Evolutionary conservation across 2,329 filamentous ascomycete genomes (phyloP).

Genomic region (Fusarium buxicola): DNA sequence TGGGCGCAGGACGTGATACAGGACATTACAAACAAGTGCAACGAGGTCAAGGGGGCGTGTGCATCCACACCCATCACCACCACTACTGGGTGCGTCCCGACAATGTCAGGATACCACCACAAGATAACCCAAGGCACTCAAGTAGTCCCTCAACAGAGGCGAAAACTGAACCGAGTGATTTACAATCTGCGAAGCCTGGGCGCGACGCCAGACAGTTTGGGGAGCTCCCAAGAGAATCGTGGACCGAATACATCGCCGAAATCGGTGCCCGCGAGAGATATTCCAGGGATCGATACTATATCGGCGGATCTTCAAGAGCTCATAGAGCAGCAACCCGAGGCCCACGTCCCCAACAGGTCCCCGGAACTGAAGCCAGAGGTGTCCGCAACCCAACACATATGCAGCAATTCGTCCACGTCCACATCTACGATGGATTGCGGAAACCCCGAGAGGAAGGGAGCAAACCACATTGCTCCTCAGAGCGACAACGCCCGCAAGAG

Average conservation of each 20-base stretch:
- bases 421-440: constrained; percentile 35
- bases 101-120: constrained; percentile 32
- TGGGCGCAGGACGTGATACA: constrained; percentile 41
- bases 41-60: constrained; percentile 50
- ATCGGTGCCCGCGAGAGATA: constrained; percentile 17
- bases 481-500: background rate
- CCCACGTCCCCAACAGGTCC: constrained; percentile 13
- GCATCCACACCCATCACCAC: constrained; percentile 70
- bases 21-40: constrained; percentile 38
- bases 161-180: constrained; percentile 28
- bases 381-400: constrained; percentile 6
- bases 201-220: constrained; percentile 30
- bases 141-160: constrained; percentile 13
- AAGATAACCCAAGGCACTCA: background rate
- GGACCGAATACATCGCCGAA: constrained; percentile 47
- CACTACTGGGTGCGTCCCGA: constrained; percentile 67
- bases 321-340: constrained; percentile 27
- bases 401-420: constrained; percentile 45
- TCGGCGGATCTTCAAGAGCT: constrained; percentile 34
- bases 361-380: background rate
- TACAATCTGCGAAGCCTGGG: constrained; percentile 40
- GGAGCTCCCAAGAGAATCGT: constrained; percentile 32
- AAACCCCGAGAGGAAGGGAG: background rate
- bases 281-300: constrained; percentile 49
- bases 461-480: background rate